A percentile compares a stretch with the other conserved stretches of the same genome.
These are phyloP conservation scores for Aspergillus novofumigatus DNA, from an alignment of 2,329 filamentous ascomycete genomes.

Conservation along the genomic window DNA sequence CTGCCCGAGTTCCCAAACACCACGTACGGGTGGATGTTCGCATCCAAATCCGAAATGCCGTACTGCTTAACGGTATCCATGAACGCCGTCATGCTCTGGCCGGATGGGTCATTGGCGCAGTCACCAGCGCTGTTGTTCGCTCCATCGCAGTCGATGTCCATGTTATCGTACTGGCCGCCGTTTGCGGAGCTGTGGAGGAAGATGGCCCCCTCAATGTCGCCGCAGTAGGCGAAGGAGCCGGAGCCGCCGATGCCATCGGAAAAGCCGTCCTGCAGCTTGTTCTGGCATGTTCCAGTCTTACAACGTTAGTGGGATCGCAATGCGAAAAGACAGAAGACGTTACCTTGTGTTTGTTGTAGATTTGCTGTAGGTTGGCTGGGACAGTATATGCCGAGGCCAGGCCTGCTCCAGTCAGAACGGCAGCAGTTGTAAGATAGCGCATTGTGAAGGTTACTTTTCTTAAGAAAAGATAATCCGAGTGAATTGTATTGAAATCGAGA, in stretches of 20 bases:
- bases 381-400: conserved; percentile 11
- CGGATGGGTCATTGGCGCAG: conserved; percentile 43
- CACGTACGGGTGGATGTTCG: conserved; percentile 52
- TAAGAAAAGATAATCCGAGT: no score
- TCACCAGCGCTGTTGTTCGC: conserved; percentile 42
- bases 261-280: conserved; percentile 17
- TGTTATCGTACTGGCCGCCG: conserved; percentile 43
- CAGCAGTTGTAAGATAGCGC: neutral
- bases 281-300: conserved; percentile 15
- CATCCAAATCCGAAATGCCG: conserved; percentile 45
- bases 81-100: conserved; percentile 46
- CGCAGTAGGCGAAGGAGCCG: conserved; percentile 43
- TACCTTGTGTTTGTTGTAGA: conserved; percentile 20
- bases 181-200: conserved; percentile 46
- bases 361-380: conserved; percentile 14
- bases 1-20: conserved; percentile 50
- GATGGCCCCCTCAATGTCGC: conserved; percentile 46
- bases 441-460: neutral
- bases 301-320: neutral
- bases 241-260: conserved; percentile 12
- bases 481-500: neutral
- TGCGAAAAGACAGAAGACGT: no score
- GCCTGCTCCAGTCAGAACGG: neutral
- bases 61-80: conserved; percentile 37
- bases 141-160: conserved; percentile 60